These are phyloP conservation scores for Auriscalpium orientale DNA, from an alignment of 768 basidiomycete genomes.

Conservation along the genomic window DNA sequence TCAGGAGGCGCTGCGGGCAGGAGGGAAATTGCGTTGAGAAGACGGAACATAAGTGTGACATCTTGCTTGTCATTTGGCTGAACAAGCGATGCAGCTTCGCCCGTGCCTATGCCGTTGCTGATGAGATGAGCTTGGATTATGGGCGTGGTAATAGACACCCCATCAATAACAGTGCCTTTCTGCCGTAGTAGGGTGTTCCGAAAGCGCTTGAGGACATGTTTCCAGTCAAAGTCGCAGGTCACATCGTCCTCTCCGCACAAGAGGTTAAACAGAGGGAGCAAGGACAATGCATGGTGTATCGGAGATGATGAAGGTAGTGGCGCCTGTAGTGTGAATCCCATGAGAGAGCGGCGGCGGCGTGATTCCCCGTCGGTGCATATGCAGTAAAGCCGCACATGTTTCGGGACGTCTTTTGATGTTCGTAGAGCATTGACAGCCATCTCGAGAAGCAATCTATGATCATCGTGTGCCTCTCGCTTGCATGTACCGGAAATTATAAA, in stretches of 20 bases:
- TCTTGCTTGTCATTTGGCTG: slow-evolving; percentile 8
- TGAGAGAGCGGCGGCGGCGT: background rate
- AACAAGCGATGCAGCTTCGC: background rate
- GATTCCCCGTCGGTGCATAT: slow-evolving; percentile 10
- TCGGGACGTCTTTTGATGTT: background rate
- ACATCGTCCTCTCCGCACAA: slow-evolving; percentile 7
- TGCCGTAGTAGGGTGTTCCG: background rate
- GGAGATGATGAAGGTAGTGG: background rate
- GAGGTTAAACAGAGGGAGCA: slow-evolving; percentile 1
- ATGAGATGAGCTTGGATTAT: background rate
- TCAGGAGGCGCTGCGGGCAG: background rate
- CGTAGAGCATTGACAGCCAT: background rate
- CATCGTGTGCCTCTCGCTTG: background rate
- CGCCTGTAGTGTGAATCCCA: background rate
- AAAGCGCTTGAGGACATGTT: slow-evolving; percentile 8
- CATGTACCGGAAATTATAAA: background rate
- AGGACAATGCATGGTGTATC: background rate
- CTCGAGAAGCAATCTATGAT: background rate
- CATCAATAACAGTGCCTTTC: background rate
- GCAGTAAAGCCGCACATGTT: background rate
- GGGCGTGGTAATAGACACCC: background rate
- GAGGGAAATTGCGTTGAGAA: slow-evolving; percentile 1
- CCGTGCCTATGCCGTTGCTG: background rate
- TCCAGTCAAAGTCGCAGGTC: slow-evolving; percentile 7
- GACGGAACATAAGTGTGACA: background rate